Evolutionary conservation across 2,329 filamentous ascomycete genomes (phyloP), one percentile per base, ranked within the genome.

Genomic region (Dactylellina drechsleri): DNA sequence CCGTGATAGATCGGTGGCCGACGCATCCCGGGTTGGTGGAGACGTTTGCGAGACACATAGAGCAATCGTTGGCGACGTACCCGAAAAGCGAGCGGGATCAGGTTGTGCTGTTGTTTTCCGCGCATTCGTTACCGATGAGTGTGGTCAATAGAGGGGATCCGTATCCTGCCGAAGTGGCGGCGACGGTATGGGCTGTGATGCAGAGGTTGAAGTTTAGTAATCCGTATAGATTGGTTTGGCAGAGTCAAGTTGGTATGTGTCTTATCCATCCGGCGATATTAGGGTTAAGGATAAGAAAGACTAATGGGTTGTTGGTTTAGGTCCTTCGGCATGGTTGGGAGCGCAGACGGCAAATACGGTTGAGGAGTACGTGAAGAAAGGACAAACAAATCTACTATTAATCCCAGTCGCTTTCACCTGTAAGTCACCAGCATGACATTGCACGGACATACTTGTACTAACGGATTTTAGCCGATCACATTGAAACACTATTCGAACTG

Each of bases 151-250:
- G 94, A 85, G 89, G 95, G 76, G 95, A 99, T 80, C 91, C 95
- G 0, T 99, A 99, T 81, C 94, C 95, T 0, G 90, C 92, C 36
- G 95, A 99, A 82, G 95, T 99, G 4, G 94, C 92, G 5, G 95
- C 95, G 8, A 99, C 95, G 0, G 95, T 98, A 7, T 90, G 97
- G 81, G 93, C 94, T 1, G 94, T 99, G n/a, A 97, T 97, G 91
- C 88, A 96, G 81, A 87, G 92, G 57, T 86, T 99, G 13, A 90
- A 90, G 36, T 93, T 95, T 83, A 90, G 88, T 76, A 95, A 99
- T 83, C 92, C 91, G 4, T 98, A 97, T 83, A 90, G 95, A 65
- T 86, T 99, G 16, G 95, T 93, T 80, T 99, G 95, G 95, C 95
- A 99, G 82, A 97, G 93, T 4, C 95, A 99, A 83, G 95, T 99